phyloP scores from a whole-genome alignment of 2,329 filamentous ascomycete genomes.

The Emericellopsis atlantica region DNA sequence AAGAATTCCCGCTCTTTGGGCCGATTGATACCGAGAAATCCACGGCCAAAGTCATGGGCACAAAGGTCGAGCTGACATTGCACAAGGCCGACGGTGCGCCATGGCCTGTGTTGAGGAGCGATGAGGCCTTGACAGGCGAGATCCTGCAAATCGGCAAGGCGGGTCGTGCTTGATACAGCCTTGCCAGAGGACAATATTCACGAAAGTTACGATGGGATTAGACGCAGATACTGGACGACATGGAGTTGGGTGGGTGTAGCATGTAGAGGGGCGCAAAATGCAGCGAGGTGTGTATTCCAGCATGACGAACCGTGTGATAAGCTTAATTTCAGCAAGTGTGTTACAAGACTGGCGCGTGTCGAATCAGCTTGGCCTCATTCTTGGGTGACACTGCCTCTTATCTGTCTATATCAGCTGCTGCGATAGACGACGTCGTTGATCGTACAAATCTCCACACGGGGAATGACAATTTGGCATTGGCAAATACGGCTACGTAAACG shows the following conservation, averaged over 20 bases:
- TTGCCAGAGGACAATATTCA: too few species aligned
- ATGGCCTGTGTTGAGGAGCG: slow-evolving; percentile 76
- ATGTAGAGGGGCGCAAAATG: not conserved
- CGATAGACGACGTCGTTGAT: not conserved
- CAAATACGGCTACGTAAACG: slow-evolving; percentile 6
- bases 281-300: not conserved
- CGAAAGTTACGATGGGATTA: not conserved
- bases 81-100: slow-evolving; percentile 60
- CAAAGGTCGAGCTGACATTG: slow-evolving; percentile 75
- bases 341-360: too few species aligned
- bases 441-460: not conserved
- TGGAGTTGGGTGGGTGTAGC: not conserved
- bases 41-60: slow-evolving; percentile 70
- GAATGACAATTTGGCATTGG: not conserved
- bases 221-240: not conserved
- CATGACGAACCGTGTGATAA: not conserved
- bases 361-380: too few species aligned
- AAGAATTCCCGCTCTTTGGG: slow-evolving; percentile 63
- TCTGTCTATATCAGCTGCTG: not conserved
- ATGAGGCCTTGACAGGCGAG: slow-evolving; percentile 57
- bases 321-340: not conserved
- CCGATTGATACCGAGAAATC: slow-evolving; percentile 65
- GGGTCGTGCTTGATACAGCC: slow-evolving; percentile 15
- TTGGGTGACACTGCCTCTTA: too few species aligned
- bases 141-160: slow-evolving; percentile 85